Conservation (phyloP, 495 filamentous ascomycete genomes). For the Talaromyces borbonicus region DNA sequence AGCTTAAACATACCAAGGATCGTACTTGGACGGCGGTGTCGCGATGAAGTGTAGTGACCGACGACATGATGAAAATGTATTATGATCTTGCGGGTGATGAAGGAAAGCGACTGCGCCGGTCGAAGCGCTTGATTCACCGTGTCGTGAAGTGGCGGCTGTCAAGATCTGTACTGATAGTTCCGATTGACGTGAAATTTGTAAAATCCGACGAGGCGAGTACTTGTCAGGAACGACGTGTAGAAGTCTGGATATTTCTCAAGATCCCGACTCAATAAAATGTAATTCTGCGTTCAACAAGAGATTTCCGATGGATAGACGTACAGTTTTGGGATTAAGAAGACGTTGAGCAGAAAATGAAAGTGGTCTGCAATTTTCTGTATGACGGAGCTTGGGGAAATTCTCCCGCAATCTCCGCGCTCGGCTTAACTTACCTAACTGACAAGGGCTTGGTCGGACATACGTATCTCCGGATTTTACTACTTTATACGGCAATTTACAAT, state of each 20-base stretch:
- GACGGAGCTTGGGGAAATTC: constrained; percentile 21
- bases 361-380: constrained; percentile 10
- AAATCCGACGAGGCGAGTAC: no score
- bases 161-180: no score
- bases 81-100: background rate
- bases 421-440: no score
- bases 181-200: no score
- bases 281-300: no score
- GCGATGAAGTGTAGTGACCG: constrained; percentile 44
- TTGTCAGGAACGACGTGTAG: no score
- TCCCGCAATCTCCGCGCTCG: constrained; percentile 3
- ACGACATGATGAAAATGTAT: constrained; percentile 21
- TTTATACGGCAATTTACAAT: background rate
- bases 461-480: constrained; percentile 4
- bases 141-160: background rate
- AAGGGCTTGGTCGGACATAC: constrained; percentile 1
- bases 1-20: constrained; percentile 49
- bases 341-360: no score
- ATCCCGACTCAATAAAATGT: no score
- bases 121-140: background rate
- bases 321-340: no score
- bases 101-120: background rate
- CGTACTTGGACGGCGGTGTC: constrained; percentile 61
- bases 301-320: no score
- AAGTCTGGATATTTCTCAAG: no score